A percentile compares a stretch with the other conserved stretches of the same genome.
Conservation (phyloP, 177 flowering plant genomes). For the Vitis hybrid region DNA sequence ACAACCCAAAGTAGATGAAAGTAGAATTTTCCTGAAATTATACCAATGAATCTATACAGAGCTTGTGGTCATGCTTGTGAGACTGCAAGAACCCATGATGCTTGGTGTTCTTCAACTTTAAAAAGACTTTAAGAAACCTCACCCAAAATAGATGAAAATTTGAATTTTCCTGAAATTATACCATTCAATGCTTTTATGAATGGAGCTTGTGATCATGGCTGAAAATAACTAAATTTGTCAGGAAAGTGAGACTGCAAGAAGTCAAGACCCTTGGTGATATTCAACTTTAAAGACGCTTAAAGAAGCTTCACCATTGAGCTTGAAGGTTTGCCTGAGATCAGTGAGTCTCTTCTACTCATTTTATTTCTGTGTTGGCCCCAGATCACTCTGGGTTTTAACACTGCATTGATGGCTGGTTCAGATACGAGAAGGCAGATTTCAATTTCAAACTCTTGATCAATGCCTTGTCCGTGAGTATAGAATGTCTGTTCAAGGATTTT, state of each 20-base stretch:
- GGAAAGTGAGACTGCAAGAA: slow-evolving; percentile 53
- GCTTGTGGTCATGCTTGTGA: slow-evolving; percentile 13
- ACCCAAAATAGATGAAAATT: too few species aligned
- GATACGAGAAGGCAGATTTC: slow-evolving; percentile 76
- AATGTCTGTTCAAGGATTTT: slow-evolving; percentile 61
- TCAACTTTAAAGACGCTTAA: slow-evolving; percentile 43
- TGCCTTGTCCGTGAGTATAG: slow-evolving; percentile 66
- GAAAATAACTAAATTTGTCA: slow-evolving; percentile 12
- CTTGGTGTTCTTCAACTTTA: slow-evolving; percentile 51
- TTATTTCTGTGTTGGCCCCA: background rate
- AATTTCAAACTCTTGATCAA: slow-evolving; percentile 62
- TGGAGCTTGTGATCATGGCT: background rate
- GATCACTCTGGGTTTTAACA: background rate
- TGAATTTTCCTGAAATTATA: too few species aligned
- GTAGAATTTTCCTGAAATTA: too few species aligned
- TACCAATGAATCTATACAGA: background rate
- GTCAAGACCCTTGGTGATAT: slow-evolving; percentile 56
- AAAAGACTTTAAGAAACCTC: slow-evolving; percentile 51
- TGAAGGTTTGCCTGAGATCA: slow-evolving; percentile 71
- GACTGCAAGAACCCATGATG: slow-evolving; percentile 40
- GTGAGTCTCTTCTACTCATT: slow-evolving; percentile 34
- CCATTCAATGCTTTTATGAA: too few species aligned
- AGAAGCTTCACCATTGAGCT: slow-evolving; percentile 64
- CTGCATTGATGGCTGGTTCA: slow-evolving; percentile 16
- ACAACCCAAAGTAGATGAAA: too few species aligned